Base-by-base conservation (phyloP, 2,329 filamentous ascomycete genomes). In the Aspergillus niger region DNA sequence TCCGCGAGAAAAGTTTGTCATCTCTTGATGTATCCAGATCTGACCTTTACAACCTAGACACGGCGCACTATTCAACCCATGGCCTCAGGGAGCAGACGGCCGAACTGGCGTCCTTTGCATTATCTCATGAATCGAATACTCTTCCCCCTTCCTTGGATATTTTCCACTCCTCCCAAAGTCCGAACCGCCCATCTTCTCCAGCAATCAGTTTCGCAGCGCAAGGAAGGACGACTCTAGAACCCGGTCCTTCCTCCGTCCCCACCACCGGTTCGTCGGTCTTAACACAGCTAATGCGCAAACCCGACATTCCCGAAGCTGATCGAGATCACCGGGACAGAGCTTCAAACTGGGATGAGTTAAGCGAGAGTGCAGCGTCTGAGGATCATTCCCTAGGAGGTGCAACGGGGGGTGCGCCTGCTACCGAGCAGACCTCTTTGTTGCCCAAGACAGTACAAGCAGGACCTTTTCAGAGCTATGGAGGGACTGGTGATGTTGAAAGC, bases 31-130 rank as follows among this genome's bases (percentile, higher is more conserved):
- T 58, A 7, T 13, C 26, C 41, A 30, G 61, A 62, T 60, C 66
- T 72, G 65, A 74, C 64, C 61, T 58, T 41, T 8, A 30, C 20
- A 36, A n/a, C 17, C 72, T 85, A 76, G 90, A 94, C 72, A 89
- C 86, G 67, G 84, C 86, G 17, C 86, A 91, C 68, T 91, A 91
- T 75, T 90, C 91, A 41, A 84, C 83, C 36, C 86, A 88, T 61
- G 90, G 88, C 65, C 89, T 97, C 43, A 89, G 92, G 65, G 89
- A 95, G 76, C 89, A 95, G 72, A 96, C 92, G 2, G 91, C 92
- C 55, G 91, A 96, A 76, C 82, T 97, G 59, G 92, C 92, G 47
- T 91, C 86, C 17, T 92, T 93, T 73, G 88, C 91, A 53, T 83
- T 97, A 28, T 89, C 89, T 26, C 66, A 65, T n/a, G 66, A 71